Conservation (phyloP, 768 basidiomycete species). For the Mycena metata region DNA sequence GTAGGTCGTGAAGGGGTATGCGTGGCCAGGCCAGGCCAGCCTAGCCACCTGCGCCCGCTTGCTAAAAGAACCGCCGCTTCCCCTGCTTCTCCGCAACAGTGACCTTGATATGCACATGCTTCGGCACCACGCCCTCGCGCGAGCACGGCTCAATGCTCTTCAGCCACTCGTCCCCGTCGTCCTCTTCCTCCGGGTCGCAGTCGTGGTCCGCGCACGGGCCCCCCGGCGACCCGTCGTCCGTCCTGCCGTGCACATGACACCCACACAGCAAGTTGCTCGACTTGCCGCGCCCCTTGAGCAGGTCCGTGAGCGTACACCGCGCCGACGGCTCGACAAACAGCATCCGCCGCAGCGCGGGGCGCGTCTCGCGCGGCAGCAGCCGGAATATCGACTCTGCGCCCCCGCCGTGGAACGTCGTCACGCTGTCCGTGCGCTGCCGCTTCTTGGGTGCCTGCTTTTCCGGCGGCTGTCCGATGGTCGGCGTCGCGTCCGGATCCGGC, state of each 20-base stretch:
- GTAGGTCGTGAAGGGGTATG: slow-evolving; percentile 1
- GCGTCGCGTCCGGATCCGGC: slow-evolving; percentile 21
- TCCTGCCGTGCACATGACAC: slow-evolving; percentile 59
- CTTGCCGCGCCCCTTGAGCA: slow-evolving; percentile 86
- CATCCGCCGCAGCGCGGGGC: slow-evolving; percentile 93
- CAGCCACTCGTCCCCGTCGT: slow-evolving; percentile 92
- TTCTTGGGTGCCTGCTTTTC: slow-evolving; percentile 41
- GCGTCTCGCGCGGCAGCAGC: slow-evolving; percentile 92
- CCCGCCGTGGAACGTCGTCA: slow-evolving; percentile 77
- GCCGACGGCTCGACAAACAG: slow-evolving; percentile 89
- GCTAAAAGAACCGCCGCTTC: slow-evolving; percentile 83
- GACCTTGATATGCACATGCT: slow-evolving; percentile 83
- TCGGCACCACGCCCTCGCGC: slow-evolving; percentile 54
- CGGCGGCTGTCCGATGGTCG: slow-evolving; percentile 27
- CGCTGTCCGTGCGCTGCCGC: slow-evolving; percentile 62
- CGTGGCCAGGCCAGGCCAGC: slow-evolving; percentile 8
- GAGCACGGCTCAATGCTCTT: slow-evolving; percentile 80
- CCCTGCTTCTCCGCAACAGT: slow-evolving; percentile 77
- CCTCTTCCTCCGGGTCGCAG: slow-evolving; percentile 74
- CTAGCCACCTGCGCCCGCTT: background rate
- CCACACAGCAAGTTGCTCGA: slow-evolving; percentile 84
- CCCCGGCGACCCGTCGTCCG: slow-evolving; percentile 51
- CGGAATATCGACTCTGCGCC: slow-evolving; percentile 97
- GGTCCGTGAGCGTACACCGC: slow-evolving; percentile 92
- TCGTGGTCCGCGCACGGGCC: slow-evolving; percentile 75